Evolutionary conservation across 176 grass and related monocot genomes (phyloP).

Genomic region (Raddia distichophylla): DNA sequence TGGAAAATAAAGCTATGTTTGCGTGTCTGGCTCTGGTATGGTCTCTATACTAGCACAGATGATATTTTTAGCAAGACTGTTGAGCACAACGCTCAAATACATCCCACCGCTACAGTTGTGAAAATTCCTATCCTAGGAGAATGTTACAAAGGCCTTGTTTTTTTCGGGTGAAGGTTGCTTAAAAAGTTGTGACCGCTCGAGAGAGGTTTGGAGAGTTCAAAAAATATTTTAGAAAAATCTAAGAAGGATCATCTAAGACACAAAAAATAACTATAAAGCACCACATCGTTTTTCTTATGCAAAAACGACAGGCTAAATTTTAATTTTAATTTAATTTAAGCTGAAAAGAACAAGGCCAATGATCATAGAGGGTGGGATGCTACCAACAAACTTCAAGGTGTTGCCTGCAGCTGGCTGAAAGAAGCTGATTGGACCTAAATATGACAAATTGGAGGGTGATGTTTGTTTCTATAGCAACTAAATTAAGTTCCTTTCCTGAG

Average conservation of each 20-base stretch:
- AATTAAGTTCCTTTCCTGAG: neutral
- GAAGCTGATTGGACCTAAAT: neutral
- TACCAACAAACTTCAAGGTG: neutral
- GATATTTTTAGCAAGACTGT: neutral
- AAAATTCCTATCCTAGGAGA: neutral
- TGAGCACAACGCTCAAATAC: neutral
- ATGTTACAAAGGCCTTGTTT: neutral
- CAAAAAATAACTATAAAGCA: too few species aligned
- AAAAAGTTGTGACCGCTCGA: too few species aligned
- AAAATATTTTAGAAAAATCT: too few species aligned
- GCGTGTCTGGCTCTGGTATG: neutral
- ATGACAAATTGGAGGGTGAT: neutral
- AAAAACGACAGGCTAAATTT: too few species aligned
- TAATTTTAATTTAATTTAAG: too few species aligned
- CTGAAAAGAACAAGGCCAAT: too few species aligned
- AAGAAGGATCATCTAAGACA: too few species aligned
- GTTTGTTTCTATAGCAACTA: neutral
- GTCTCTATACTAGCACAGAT: neutral
- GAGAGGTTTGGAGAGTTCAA: too few species aligned
- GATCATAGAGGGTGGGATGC: neutral
- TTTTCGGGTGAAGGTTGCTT: too few species aligned
- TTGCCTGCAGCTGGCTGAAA: neutral
- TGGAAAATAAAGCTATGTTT: neutral
- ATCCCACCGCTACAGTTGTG: neutral
- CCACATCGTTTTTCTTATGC: too few species aligned